phyloP scores from a whole-genome alignment of 345 rosid genomes.

The Pistacia atlantica region DNA sequence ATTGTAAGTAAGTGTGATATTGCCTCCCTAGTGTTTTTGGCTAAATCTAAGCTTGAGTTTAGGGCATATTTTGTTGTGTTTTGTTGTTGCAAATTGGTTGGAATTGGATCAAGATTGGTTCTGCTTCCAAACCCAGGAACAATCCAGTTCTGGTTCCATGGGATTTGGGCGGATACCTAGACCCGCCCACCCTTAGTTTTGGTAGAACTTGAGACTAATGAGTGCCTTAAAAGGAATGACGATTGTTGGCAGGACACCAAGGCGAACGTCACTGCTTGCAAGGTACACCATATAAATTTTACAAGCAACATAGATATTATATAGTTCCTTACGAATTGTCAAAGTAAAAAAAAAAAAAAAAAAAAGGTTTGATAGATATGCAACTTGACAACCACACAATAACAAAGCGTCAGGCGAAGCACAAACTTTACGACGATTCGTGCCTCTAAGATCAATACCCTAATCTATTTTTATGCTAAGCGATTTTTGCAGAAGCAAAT shows the following conservation, averaged over 20 bases:
- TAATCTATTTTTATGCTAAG: background rate
- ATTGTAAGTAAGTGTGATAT: too few species aligned
- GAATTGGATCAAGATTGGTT: too few species aligned
- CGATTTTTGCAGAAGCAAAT: background rate
- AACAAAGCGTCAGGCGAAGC: slow-evolving; percentile 48
- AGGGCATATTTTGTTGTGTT: too few species aligned
- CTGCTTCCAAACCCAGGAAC: too few species aligned
- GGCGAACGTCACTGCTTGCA: slow-evolving; percentile 80
- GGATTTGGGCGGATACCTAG: too few species aligned
- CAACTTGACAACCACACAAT: slow-evolving; percentile 75
- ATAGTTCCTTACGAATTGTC: too few species aligned
- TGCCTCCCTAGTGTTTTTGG: too few species aligned
- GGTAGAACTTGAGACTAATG: slow-evolving; percentile 84
- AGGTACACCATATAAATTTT: slow-evolving; percentile 37
- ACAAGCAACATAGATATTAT: background rate
- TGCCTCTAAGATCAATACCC: background rate
- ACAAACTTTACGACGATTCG: slow-evolving; percentile 44
- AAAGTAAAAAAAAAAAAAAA: too few species aligned
- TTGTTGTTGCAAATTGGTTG: too few species aligned
- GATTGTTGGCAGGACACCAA: slow-evolving; percentile 82
- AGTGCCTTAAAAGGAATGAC: slow-evolving; percentile 78
- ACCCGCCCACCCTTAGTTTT: background rate
- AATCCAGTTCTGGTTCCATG: too few species aligned
- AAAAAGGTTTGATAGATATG: slow-evolving; percentile 41
- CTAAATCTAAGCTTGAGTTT: too few species aligned